Evolutionary conservation across 257 asterid genomes (phyloP).

Genomic region (Penstemon eatonii): DNA sequence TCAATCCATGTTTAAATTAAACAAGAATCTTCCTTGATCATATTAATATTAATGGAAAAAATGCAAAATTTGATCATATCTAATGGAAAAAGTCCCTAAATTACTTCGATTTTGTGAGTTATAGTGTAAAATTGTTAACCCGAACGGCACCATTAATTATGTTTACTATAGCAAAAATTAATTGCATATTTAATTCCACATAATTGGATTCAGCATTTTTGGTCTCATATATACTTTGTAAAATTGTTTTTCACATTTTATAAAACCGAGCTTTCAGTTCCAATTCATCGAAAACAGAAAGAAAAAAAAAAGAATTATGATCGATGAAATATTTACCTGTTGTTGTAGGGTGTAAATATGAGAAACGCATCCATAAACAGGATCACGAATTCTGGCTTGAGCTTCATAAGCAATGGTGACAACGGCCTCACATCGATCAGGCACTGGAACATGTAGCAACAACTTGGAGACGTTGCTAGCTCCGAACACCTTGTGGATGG

Average conservation of each 20-base stretch:
- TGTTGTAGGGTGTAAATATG: constrained; percentile 82
- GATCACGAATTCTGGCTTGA: constrained; percentile 80
- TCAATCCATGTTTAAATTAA: no score
- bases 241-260: background rate
- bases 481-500: constrained; percentile 91
- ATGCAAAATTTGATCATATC: no score
- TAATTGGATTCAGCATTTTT: no score
- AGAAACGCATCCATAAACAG: constrained; percentile 86
- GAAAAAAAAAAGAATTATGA: background rate
- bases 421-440: constrained; percentile 80
- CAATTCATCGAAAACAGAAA: no score
- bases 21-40: no score
- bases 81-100: no score
- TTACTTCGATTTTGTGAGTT: no score
- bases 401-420: constrained; percentile 95
- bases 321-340: constrained; percentile 47
- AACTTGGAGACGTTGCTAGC: constrained; percentile 88
- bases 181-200: no score
- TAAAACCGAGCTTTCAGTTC: background rate
- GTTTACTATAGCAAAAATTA: no score
- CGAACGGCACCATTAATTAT: no score
- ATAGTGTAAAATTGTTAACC: no score
- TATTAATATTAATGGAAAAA: no score
- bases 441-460: constrained; percentile 65
- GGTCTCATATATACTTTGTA: background rate